Conservation (phyloP, 345 rosid genomes). For the Barbarea vulgaris region DNA sequence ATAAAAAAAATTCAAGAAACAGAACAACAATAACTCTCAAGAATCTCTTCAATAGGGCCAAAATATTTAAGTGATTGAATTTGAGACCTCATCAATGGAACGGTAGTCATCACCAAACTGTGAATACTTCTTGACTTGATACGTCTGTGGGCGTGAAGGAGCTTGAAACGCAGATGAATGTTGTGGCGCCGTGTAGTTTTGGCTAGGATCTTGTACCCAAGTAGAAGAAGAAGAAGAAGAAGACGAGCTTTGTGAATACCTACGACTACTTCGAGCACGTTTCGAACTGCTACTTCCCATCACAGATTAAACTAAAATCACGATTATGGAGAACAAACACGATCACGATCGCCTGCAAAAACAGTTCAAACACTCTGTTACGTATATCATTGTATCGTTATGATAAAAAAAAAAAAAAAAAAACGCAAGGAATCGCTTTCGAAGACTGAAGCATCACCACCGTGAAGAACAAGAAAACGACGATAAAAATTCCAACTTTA, state of each 20-base stretch:
- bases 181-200: conserved; percentile 42
- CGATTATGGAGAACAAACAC: neutral
- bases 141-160: conserved; percentile 38
- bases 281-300: conserved; percentile 86
- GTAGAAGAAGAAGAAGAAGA: neutral
- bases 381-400: too few relatives aligned
- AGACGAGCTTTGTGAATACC: conserved; percentile 19
- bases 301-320: neutral
- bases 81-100: conserved; percentile 82
- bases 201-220: conserved; percentile 39
- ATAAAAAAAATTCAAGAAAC: neutral
- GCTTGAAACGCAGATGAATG: conserved; percentile 33
- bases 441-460: neutral
- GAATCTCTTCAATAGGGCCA: neutral
- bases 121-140: conserved; percentile 64
- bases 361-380: too few relatives aligned
- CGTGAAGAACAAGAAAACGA: neutral
- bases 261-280: conserved; percentile 13
- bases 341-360: conserved; percentile 17
- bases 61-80: neutral
- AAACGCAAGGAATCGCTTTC: neutral
- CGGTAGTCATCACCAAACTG: conserved; percentile 75
- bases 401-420: too few relatives aligned
- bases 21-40: conserved; percentile 4
- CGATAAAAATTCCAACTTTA: neutral